Evolutionary conservation across 1,284 basidiomycete species (phyloP).

Genomic region (Lignosus rhinocerotis): DNA sequence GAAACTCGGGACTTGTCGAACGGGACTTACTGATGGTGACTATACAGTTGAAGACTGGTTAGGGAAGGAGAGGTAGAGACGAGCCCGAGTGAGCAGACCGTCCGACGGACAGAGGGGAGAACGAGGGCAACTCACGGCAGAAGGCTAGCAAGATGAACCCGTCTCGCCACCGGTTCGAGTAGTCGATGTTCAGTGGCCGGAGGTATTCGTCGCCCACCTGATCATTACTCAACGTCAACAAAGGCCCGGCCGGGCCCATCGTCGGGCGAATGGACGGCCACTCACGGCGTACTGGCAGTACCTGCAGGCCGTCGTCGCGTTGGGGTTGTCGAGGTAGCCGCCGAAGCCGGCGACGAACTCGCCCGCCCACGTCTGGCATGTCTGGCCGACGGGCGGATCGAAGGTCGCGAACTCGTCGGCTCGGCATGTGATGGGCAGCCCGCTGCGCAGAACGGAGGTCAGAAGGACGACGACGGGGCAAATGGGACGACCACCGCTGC

Average conservation of each 20-base stretch:
- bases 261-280: not conserved
- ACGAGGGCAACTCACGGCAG: not conserved
- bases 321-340: not conserved
- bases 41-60: not conserved
- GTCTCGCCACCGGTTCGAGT: not conserved
- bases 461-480: too few species aligned
- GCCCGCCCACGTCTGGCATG: not conserved
- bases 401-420: not conserved
- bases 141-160: not conserved
- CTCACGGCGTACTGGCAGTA: not conserved
- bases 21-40: not conserved
- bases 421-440: not conserved
- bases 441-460: not conserved
- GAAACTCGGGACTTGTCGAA: too few species aligned
- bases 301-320: not conserved
- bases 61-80: not conserved
- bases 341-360: not conserved
- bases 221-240: too few species aligned
- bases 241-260: too few species aligned
- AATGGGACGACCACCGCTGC: too few species aligned
- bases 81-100: not conserved
- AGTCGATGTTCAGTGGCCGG: not conserved
- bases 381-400: not conserved
- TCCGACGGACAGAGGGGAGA: too few species aligned
- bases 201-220: not conserved